Percentiles rank a stretch among this genome's conserved stretches.
phyloP scores from a whole-genome alignment of 2,329 filamentous ascomycete genomes.

The Cladosporium sp. region DNA sequence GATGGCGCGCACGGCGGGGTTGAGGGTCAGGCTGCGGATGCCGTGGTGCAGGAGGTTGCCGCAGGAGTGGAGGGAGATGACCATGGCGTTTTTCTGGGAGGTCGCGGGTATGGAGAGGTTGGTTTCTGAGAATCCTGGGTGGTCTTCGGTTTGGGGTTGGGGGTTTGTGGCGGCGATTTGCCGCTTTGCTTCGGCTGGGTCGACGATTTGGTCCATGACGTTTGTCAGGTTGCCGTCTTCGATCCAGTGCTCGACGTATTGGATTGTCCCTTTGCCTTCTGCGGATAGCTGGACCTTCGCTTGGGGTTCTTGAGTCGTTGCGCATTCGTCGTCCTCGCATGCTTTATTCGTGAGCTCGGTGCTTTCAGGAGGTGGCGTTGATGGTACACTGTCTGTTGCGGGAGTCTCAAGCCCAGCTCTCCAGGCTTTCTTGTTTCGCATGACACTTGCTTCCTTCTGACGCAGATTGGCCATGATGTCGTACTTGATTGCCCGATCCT shows the following conservation, averaged over 20 bases:
- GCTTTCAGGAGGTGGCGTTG: slow-evolving; percentile 20
- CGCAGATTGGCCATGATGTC: slow-evolving; percentile 76
- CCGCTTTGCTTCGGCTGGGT: slow-evolving; percentile 11
- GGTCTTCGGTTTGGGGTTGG: background rate
- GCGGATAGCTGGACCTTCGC: slow-evolving; percentile 45
- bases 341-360: slow-evolving; percentile 1
- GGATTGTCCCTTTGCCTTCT: slow-evolving; percentile 62
- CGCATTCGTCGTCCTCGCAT: slow-evolving; percentile 1
- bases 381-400: slow-evolving; percentile 15
- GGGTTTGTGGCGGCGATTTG: slow-evolving; percentile 4
- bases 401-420: slow-evolving; percentile 36
- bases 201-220: slow-evolving; percentile 51
- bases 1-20: slow-evolving; percentile 78
- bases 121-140: slow-evolving; percentile 19
- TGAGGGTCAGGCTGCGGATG: slow-evolving; percentile 76
- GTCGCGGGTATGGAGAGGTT: slow-evolving; percentile 10
- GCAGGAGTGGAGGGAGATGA: slow-evolving; percentile 93
- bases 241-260: slow-evolving; percentile 70
- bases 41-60: slow-evolving; percentile 96
- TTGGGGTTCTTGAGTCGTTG: background rate
- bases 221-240: slow-evolving; percentile 65
- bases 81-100: slow-evolving; percentile 55
- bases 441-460: slow-evolving; percentile 60
- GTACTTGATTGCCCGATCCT: slow-evolving; percentile 73
- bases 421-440: slow-evolving; percentile 79